Base-by-base conservation (phyloP, 2,329 filamentous ascomycete species). In the Zarea fungicola region DNA sequence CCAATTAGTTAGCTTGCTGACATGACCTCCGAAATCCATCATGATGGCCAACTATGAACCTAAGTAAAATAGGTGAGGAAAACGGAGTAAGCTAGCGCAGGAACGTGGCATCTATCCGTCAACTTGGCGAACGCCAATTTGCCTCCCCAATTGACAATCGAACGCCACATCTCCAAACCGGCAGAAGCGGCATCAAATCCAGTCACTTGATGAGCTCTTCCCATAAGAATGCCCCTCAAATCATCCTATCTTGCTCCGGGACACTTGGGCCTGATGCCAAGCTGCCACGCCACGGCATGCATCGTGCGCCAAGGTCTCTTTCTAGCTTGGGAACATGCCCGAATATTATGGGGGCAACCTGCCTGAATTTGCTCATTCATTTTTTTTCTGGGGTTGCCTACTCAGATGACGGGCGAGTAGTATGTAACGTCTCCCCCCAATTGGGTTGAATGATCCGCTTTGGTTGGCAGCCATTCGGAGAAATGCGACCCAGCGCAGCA, bases 41-140 rank as follows among this genome's bases (percentile, higher is more conserved):
- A 44, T n/a, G n/a, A n/a, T n/a, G n/a, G n/a, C 29, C 22, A 18
- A 22, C 8, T 28, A 21, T 18, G 1, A 28, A 31, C 3, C 11
- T 42, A 28, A 42, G 29, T 28, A 42, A n/a, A 28, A 28, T 10
- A 42, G 39, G 25, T 25, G n/a, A 14, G 26, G 25, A 14, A 4
- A 25, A 31, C 14, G 35, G 35, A 34, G 44, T 21, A 9, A 43
- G 34, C 47, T 49, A 49, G 29, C 26, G 47, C 47, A 49, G 47
- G 47, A 49, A 42, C 47, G 47, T 49, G 40, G 47, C 47, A 42
- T 49, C 47, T 49, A 37, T 34, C 47, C 40, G 47, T 25, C 32
- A 4, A 25, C 16, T 6, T n/a, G 35, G 18, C 35, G 22, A 10
- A 21, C 19, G 22, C 19, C 16, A 16, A 23, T n/a, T n/a, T 18